phyloP scores from a whole-genome alignment of 2,329 filamentous ascomycete genomes.

The Sporothrix protearum region DNA sequence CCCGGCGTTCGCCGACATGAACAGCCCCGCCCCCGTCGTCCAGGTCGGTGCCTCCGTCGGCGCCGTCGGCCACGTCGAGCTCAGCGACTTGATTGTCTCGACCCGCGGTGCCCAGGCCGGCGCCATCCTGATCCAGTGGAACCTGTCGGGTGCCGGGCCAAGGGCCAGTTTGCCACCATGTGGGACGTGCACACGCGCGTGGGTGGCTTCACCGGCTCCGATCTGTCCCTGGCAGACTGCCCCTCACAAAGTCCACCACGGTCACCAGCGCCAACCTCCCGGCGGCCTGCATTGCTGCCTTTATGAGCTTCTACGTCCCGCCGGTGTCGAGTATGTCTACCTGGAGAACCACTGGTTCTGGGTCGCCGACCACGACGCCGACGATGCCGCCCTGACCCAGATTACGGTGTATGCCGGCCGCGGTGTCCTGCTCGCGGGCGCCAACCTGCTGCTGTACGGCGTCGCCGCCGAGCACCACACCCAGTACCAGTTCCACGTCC shows the following conservation, averaged over 20 bases:
- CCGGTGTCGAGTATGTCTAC: conserved; percentile 41
- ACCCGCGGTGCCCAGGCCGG: conserved; percentile 65
- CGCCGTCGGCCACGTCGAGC: conserved; percentile 62
- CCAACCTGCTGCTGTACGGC: conserved; percentile 58
- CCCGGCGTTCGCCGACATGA: conserved; percentile 55
- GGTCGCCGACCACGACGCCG: conserved; percentile 57
- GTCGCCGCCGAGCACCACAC: conserved; percentile 63
- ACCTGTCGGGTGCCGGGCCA: conserved; percentile 52
- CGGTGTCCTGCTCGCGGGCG: conserved; percentile 48
- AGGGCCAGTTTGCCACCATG: conserved; percentile 37
- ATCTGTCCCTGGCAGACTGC: conserved; percentile 60
- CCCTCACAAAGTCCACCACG: conserved; percentile 37
- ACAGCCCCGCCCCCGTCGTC: conserved; percentile 62
- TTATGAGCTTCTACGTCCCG: conserved; percentile 49
- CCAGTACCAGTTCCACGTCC: conserved; percentile 65
- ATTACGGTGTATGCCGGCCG: conserved; percentile 48
- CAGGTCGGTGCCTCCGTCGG: conserved; percentile 60
- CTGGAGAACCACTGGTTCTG: conserved; percentile 60
- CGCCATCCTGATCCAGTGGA: conserved; percentile 70
- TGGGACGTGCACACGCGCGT: conserved; percentile 65
- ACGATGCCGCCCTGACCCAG: conserved; percentile 40
- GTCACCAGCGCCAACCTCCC: conserved; percentile 44
- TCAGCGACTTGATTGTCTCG: conserved; percentile 64
- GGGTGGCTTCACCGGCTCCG: conserved; percentile 65
- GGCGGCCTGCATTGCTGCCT: conserved; percentile 57